These are phyloP conservation scores for Aspergillus proliferans DNA, from an alignment of 2,329 filamentous ascomycete genomes.

Conservation along the genomic window DNA sequence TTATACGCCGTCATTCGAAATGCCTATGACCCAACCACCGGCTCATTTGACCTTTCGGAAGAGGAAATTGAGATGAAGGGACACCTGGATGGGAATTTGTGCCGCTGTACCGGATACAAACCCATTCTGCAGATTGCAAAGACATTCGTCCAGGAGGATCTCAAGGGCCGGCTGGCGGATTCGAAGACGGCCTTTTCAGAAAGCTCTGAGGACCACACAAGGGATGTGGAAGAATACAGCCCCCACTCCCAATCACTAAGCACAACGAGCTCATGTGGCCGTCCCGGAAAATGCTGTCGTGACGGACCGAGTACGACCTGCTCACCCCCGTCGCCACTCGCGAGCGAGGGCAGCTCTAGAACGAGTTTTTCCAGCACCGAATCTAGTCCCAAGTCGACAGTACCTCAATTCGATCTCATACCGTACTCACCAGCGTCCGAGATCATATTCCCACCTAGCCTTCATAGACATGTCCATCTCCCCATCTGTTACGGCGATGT, in stretches of 20 bases:
- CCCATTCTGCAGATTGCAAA: constrained; percentile 82
- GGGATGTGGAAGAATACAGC: constrained; percentile 31
- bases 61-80: constrained; percentile 67
- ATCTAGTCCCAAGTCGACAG: no score
- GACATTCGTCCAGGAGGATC: constrained; percentile 56
- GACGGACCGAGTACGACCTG: no score
- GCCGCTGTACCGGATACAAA: constrained; percentile 79
- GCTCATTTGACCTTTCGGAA: constrained; percentile 36
- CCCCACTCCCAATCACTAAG: constrained; percentile 1
- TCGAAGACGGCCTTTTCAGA: constrained; percentile 42
- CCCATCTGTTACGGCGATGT: constrained; percentile 80
- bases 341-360: no score
- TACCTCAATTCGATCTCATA: constrained; percentile 56
- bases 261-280: constrained; percentile 61
- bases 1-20: constrained; percentile 45
- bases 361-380: no score
- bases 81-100: constrained; percentile 75
- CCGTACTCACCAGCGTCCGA: constrained; percentile 82
- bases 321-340: no score
- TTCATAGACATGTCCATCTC: constrained; percentile 70
- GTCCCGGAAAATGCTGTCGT: no score
- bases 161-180: constrained; percentile 46
- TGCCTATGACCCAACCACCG: constrained; percentile 54
- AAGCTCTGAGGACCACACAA: constrained; percentile 49
- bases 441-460: constrained; percentile 75